A percentile compares a stretch with the other conserved stretches of the same genome.
phyloP scores from a whole-genome alignment of 768 basidiomycete species.

The Auricularia cornea region DNA sequence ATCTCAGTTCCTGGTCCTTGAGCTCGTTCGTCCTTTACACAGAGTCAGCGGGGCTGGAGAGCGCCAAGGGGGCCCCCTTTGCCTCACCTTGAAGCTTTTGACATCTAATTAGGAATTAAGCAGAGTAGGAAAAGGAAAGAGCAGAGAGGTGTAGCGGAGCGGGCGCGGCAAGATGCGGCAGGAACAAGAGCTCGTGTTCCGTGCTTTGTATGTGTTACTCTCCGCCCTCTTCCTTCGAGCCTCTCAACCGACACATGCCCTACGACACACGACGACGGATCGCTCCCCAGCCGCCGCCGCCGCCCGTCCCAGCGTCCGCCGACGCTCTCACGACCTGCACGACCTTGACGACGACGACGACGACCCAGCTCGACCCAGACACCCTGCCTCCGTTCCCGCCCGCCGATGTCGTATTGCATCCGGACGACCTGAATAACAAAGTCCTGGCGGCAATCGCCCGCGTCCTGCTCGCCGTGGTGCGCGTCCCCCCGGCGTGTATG shows the following conservation, averaged over 20 bases:
- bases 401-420: slow-evolving; percentile 56
- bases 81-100: not conserved
- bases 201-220: not conserved
- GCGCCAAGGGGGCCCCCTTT: no score
- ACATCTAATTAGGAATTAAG: not conserved
- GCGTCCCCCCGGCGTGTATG: no score
- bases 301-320: not conserved
- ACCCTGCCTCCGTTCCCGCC: slow-evolving; percentile 41
- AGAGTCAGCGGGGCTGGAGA: no score
- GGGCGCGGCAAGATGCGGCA: not conserved
- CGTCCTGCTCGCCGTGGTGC: slow-evolving; percentile 63
- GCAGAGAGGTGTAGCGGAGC: not conserved
- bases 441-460: slow-evolving; percentile 67
- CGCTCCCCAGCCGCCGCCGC: not conserved
- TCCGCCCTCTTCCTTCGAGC: not conserved
- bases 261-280: not conserved
- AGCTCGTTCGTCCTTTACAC: not conserved
- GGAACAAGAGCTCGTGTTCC: not conserved
- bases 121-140: not conserved
- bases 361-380: not conserved
- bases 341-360: not conserved
- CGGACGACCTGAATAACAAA: slow-evolving; percentile 64
- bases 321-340: not conserved
- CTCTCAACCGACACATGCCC: not conserved
- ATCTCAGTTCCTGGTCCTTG: not conserved